phyloP scores from a whole-genome alignment of 345 rosid species.

The Turnera subulata region DNA sequence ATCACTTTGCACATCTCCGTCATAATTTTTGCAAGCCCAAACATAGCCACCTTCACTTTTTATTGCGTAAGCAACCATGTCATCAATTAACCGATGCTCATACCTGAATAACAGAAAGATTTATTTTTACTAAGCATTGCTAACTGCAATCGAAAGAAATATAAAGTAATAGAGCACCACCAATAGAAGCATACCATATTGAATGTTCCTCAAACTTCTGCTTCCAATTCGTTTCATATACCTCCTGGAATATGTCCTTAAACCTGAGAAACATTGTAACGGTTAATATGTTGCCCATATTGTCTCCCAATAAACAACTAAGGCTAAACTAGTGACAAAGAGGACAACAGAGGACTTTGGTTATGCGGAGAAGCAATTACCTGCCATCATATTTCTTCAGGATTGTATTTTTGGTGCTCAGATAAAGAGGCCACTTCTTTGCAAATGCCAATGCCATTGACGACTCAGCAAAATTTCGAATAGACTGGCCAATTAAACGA shows the following conservation, averaged over 20 bases:
- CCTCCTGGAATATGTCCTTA: conserved; percentile 94
- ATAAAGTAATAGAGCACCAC: neutral
- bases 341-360: neutral
- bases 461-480: conserved; percentile 90
- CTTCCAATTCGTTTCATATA: conserved; percentile 90
- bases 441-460: conserved; percentile 80
- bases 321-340: neutral
- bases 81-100: conserved; percentile 97
- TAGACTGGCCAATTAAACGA: conserved; percentile 50
- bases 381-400: conserved; percentile 98
- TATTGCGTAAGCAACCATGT: conserved; percentile 94
- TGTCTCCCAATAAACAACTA: neutral
- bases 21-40: conserved; percentile 99
- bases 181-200: conserved; percentile 54
- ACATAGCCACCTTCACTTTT: conserved; percentile 99
- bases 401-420: conserved; percentile 97
- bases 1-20: conserved; percentile 98
- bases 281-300: conserved; percentile 12
- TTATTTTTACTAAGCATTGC: conserved; percentile 4
- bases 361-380: conserved; percentile 32
- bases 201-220: conserved; percentile 84
- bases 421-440: conserved; percentile 93
- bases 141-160: conserved; percentile 5
- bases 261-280: conserved; percentile 47
- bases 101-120: conserved; percentile 50